Base-by-base conservation (phyloP, 371 early-diverging fungal genomes). In the Apophysomyces sp. region DNA sequence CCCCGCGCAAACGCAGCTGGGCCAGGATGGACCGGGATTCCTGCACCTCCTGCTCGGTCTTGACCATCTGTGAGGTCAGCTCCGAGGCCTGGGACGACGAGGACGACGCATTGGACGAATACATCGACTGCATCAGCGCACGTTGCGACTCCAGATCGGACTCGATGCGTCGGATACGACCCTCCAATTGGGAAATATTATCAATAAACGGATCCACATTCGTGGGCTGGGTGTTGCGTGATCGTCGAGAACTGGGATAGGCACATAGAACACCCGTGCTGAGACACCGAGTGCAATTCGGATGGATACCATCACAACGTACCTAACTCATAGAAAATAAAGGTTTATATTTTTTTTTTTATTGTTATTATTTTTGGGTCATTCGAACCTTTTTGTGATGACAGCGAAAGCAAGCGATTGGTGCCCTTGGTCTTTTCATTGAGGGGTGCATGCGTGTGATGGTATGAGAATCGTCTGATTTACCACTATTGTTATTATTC, bases 131-230 rank as follows among this genome's bases (percentile, higher is more conserved):
- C 4, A 74, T 65, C 54, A 72, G 61, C 5, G 39, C 52, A n/a
- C 76, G 67, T 36, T 78, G 79, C 0, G 58, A 57, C 27, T 71
- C 76, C 18, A 78, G 62, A 61, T 76, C 76, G n/a, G 61, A 59
- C 36, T 78, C 79, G 26, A 78, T 78, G 0, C 65, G 69, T n/a
- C 71, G 65, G 11, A 78, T 78, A 15, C 71, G 62, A 15, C 66
- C 72, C 57, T 76, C 79, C 12, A 78, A 51, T 9, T 73, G 76
- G 3, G 79, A 78, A 4, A 78, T 44, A 44, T 78, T 78, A 40
- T 78, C 68, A 55, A 78, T 76, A 52, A 78, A 78, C 1, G 79
- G 79, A 31, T 78, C 79, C 2, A 78, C 74, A 52, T 72, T 76
- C 12, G 79, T 69, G 0, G 79, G 73, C 27, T 78, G 79, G 2